Evolutionary conservation across 2,329 filamentous ascomycete genomes (phyloP), one percentile per base, ranked within the genome.

Genomic region (Daldinia sp.): DNA sequence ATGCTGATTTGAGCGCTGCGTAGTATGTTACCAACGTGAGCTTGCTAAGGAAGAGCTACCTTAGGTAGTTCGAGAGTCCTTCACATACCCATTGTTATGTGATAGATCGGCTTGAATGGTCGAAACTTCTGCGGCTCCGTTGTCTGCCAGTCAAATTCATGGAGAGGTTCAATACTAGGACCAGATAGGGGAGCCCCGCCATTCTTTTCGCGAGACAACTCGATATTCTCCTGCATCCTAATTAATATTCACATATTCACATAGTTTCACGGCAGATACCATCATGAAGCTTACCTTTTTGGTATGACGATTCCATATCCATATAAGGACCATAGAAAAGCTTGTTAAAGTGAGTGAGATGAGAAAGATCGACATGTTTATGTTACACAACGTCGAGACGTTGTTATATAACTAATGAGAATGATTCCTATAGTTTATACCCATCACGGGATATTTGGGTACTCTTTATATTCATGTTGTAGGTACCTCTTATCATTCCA

Each of bases 11-110:
- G 2, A 85, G 71, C 2, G 77, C 83, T 84, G 61, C 4, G 8
- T 10, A 29, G 23, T 13, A 5, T 3, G 25, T 56, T 19, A 56
- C 13, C 47, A 45, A 29, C 15, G 55, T 30, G 50, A 63, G 43
- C 58, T 47, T 13, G 13, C 50, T 58, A 53, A 37, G 39, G n/a
- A 23, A 37, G 10, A 27, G 35, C 23, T 48, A 3, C 17, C 9
- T 45, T 35, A 8, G 39, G 7, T 45, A 5, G 2, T 13, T 15
- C 23, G 4, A 27, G 21, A 45, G 10, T 13, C 5, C 4, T 27
- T 45, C 17, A 35, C 57, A 9, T 62, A 82, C 83, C 83, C 83
- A 86, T 85, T 0, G 81, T 84, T 61, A 85, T 84, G 66, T 85
- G 75, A 66, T 84, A 86, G 2, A 78, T 77, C 0, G 81, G 78